Conservation (phyloP, 805 yeast species). For the Gaillardinia entomophila region DNA sequence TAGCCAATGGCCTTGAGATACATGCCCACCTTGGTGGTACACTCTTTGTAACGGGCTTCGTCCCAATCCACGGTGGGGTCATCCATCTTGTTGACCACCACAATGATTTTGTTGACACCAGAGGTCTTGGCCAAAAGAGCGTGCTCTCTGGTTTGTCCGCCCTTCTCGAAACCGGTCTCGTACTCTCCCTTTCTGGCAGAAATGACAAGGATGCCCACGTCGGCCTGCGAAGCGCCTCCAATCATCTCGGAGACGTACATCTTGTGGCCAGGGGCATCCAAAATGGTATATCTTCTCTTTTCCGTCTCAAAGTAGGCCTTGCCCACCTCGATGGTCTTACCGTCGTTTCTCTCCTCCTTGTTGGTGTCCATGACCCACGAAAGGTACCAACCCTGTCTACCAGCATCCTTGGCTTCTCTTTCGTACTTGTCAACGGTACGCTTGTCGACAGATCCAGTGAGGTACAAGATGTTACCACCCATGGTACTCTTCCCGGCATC, state of each 20-base stretch:
- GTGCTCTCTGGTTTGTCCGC: constrained; percentile 98
- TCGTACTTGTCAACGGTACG: constrained; percentile 98
- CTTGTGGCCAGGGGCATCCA: constrained; percentile 99
- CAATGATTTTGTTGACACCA: constrained; percentile 91
- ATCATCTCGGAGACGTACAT: constrained; percentile 99
- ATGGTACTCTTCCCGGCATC: constrained; percentile 99
- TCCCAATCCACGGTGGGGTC: constrained; percentile 97
- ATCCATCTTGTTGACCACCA: constrained; percentile 97
- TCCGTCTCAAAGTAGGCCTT: constrained; percentile 97
- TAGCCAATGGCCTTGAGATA: constrained; percentile 90
- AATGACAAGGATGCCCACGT: constrained; percentile 93
- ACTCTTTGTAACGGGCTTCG: constrained; percentile 91
- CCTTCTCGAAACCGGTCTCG: constrained; percentile 98
- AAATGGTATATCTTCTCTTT: constrained; percentile 92
- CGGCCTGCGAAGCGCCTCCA: constrained; percentile 99
- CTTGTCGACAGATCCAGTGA: constrained; percentile 97
- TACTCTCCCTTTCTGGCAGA: constrained; percentile 99
- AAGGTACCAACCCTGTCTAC: constrained; percentile 99
- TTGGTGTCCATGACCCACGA: constrained; percentile 99
- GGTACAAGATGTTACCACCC: constrained; percentile 94
- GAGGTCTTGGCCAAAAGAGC: constrained; percentile 96
- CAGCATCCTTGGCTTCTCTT: constrained; percentile 98
- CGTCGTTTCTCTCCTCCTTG: constrained; percentile 97
- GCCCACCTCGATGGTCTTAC: constrained; percentile 99
- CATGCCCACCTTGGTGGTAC: constrained; percentile 71